Evolutionary conservation across 345 rosid species (phyloP), one percentile per base, ranked within the genome.

Genomic region (Melastoma malabathricum): DNA sequence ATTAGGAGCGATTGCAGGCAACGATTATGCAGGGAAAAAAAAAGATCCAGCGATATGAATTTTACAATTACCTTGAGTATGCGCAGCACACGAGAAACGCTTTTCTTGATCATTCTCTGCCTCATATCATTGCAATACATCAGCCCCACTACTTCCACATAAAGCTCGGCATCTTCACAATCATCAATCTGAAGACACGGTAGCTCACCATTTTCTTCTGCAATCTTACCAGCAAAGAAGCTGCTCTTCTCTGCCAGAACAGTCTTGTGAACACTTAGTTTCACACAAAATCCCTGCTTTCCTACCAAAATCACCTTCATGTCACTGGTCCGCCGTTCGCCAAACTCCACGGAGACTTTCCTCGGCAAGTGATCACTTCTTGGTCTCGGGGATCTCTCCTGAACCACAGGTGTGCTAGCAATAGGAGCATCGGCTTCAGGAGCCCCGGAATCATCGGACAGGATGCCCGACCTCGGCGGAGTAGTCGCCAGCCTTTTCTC

Each of bases 111-210:
- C 13, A 92, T 68, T 41, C 95, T 71, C 65, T 84, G 98, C 72
- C 80, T 92, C 87, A 87, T 76, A n/a, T 92, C 98, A 63, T 79
- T 84, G 72, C 96, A 84, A 65, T 92, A 92, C 98, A 92, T 92
- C 17, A 92, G 73, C 4, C 96, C 95, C 59, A 92, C 80, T 20
- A 96, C 82, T 72, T 92, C 98, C 29, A 92, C 89, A 65, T 92
- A 84, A 44, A 76, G 82, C 70, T 92, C 98, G 19, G 81, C 77
- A 64, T 92, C 96, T 65, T 87, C 93, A 27, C 96, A 87, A 50
- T 78, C 85, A 62, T 79, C 86, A 23, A 87, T 75, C 65, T 87
- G 88, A 57, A 92, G 71, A 65, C 84, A 82, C 52, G 89, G 72
- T 46, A 77, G 58, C 55, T 65, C 77, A 5, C 67, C 68, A 55